These are phyloP conservation scores for Mediolabrus comicus DNA, from an alignment of 108 stramenopile species.

Conservation along the genomic window DNA sequence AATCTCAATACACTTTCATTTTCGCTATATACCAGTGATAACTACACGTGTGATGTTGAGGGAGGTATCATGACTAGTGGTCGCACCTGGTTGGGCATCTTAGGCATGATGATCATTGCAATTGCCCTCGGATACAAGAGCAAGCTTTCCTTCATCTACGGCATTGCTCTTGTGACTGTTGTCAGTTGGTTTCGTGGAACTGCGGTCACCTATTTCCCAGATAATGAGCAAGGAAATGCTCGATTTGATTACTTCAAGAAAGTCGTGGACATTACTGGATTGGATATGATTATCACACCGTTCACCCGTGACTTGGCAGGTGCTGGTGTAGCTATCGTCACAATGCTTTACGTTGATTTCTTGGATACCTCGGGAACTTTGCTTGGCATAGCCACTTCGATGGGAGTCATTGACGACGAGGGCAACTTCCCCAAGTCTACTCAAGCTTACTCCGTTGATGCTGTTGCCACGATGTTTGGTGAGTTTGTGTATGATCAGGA, in stretches of 20 bases:
- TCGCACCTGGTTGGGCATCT: slow-evolving; percentile 62
- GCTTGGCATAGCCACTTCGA: slow-evolving; percentile 34
- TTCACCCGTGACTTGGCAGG: slow-evolving; percentile 36
- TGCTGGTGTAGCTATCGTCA: slow-evolving; percentile 54
- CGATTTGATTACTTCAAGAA: slow-evolving; percentile 62
- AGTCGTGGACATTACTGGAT: slow-evolving; percentile 51
- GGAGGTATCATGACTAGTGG: slow-evolving; percentile 55
- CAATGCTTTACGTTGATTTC: slow-evolving; percentile 64
- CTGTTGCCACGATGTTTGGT: slow-evolving; percentile 65
- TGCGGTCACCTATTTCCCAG: slow-evolving; percentile 61
- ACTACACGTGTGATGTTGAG: slow-evolving; percentile 66
- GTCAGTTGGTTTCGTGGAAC: slow-evolving; percentile 66
- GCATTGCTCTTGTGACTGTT: slow-evolving; percentile 58
- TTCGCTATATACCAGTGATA: slow-evolving; percentile 48
- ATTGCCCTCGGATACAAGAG: slow-evolving; percentile 41
- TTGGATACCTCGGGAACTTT: slow-evolving; percentile 62
- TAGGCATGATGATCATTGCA: slow-evolving; percentile 56
- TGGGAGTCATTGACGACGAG: slow-evolving; percentile 53
- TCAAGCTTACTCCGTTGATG: slow-evolving; percentile 57
- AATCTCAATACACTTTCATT: neutral
- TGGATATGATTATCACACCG: slow-evolving; percentile 37
- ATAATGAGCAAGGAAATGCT: slow-evolving; percentile 47
- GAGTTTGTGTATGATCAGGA: neutral
- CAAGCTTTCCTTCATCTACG: slow-evolving; percentile 47
- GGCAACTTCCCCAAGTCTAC: slow-evolving; percentile 62